Conservation (phyloP, 106 monocot species). For the Platanthera guangdongensis region DNA sequence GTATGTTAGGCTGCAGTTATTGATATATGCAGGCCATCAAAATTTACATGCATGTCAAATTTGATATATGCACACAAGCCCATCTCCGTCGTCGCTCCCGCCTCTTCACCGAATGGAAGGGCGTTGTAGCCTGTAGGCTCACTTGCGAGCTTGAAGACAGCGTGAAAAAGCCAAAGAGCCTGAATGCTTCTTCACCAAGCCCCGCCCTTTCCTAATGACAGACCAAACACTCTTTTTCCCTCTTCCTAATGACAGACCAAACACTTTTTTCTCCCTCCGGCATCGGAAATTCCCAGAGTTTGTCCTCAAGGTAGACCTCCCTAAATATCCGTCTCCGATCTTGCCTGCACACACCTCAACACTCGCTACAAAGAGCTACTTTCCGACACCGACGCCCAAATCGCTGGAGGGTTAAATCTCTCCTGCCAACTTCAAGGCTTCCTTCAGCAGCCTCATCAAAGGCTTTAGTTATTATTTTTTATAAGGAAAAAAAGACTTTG, state of each 20-base stretch:
- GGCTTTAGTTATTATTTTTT: neutral
- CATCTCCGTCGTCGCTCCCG: conserved; percentile 32
- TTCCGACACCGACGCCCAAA: conserved; percentile 46
- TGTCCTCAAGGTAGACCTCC: conserved; percentile 64
- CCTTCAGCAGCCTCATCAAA: conserved; percentile 34
- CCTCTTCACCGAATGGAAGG: conserved; percentile 52
- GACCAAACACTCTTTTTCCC: conserved; percentile 55
- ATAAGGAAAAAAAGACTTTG: no score
- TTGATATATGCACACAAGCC: conserved; percentile 5
- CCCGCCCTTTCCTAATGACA: conserved; percentile 49
- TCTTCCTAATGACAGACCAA: conserved; percentile 61
- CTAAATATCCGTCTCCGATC: conserved; percentile 34
- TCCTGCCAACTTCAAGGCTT: conserved; percentile 53
- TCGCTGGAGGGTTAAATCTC: conserved; percentile 76
- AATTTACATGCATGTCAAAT: no score
- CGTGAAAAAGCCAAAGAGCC: conserved; percentile 63
- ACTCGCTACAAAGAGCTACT: conserved; percentile 43
- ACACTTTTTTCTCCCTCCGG: conserved; percentile 48
- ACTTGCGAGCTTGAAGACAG: conserved; percentile 66
- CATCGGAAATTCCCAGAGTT: conserved; percentile 74
- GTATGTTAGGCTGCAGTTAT: no score
- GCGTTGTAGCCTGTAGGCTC: conserved; percentile 59
- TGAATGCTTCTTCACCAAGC: conserved; percentile 32
- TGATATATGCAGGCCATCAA: no score
- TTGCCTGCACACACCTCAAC: conserved; percentile 60